Base-by-base conservation (phyloP, 495 filamentous ascomycete species). In the Saxispiralis lemnorum region DNA sequence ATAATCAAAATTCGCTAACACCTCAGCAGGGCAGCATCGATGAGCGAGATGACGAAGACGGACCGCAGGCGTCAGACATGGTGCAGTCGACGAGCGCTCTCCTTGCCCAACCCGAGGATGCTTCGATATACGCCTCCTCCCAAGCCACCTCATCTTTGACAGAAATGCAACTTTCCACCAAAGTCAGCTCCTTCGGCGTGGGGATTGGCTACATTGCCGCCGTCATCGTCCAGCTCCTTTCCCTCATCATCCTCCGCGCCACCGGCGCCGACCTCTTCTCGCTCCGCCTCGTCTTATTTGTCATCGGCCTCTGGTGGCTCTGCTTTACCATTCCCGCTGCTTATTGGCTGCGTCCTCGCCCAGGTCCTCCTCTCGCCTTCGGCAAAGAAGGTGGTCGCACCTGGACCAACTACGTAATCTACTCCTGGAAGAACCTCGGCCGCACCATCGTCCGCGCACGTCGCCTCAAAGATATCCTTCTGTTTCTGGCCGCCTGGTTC, bases 231-330 rank as follows among this genome's bases (percentile, higher is more conserved):
- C 62, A 65, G 42, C 56, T 55, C 38, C 37, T 63, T 20, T 52
- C 59, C 15, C 55, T 65, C 43, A 14, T 59, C 44, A 53, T 63
- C 43, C 47, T 63, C 32, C 42, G 48, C 28, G 9, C 32, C 16
- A 58, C 46, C 6, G 48, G 44, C 17, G 47, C 46, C 6, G 38
- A 46, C 1, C 41, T 51, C 48, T 49, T 44, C 42, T 65, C 43
- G 7, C 54, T 60, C 15, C 44, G 51, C 1, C 47, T 55, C 15
- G 56, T 87, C 2, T 69, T 97, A 9, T 87, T 92, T 54, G 56
- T 84, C 32, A 76, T 95, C 39, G 89, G 89, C 12, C 59, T 76
- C n/a, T 97, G 89, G 89, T 96, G 89, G 89, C 77, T 89, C 41
- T 41, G 75, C 31, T 96, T 97, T 54, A 88, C 86, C 10, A 74